These are phyloP conservation scores for Dothistroma pini DNA, from an alignment of 2,329 filamentous ascomycete species.

Conservation along the genomic window DNA sequence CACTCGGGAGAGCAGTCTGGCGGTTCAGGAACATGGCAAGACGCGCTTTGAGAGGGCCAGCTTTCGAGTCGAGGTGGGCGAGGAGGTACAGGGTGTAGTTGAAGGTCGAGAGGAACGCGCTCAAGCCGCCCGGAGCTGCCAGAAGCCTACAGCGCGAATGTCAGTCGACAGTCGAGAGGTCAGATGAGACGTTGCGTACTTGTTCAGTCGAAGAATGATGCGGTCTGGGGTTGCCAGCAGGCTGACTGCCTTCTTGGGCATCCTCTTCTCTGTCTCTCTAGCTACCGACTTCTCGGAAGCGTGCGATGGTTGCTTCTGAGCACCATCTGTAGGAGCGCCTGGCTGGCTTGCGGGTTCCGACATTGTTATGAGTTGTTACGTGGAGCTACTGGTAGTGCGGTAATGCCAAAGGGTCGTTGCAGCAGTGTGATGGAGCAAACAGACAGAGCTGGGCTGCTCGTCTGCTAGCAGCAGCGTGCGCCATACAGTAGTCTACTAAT, in stretches of 20 bases:
- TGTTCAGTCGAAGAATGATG: conserved; percentile 43
- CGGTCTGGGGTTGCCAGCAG: conserved; percentile 37
- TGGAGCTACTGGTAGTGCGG: background rate
- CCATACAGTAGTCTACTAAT: background rate
- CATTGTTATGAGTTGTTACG: conserved; percentile 26
- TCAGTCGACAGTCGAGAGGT: background rate
- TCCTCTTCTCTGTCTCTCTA: conserved; percentile 28
- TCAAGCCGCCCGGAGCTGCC: conserved; percentile 43
- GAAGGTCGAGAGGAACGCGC: conserved; percentile 45
- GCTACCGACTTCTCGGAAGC: conserved; percentile 32
- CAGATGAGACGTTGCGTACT: conserved; percentile 31
- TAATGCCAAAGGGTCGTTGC: background rate
- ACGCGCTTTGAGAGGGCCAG: conserved; percentile 34
- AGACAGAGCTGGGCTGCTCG: background rate
- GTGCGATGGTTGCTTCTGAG: conserved; percentile 29
- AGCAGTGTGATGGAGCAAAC: background rate
- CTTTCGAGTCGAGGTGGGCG: conserved; percentile 42
- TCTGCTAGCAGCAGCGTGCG: background rate
- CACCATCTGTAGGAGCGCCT: conserved; percentile 35
- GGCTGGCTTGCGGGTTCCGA: conserved; percentile 37
- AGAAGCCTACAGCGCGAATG: conserved; percentile 36
- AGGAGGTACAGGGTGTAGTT: conserved; percentile 47
- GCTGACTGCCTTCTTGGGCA: conserved; percentile 28
- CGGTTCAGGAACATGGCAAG: conserved; percentile 35
- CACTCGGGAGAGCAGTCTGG: conserved; percentile 15